These are phyloP conservation scores for Tritrichomonas foetus DNA, from an alignment of 208 protist species.

Conservation along the genomic window DNA sequence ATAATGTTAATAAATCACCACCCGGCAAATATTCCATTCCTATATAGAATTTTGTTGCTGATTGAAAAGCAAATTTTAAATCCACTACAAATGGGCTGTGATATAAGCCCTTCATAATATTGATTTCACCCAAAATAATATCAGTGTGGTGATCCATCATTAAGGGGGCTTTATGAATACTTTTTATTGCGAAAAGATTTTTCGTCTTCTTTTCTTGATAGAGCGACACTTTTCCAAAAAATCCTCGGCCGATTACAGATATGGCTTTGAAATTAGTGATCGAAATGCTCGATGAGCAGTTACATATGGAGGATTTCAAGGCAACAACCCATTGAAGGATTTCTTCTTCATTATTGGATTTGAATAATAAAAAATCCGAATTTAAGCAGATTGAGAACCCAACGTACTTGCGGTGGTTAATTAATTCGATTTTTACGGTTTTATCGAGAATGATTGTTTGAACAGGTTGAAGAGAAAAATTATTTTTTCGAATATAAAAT, in stretches of 20 bases:
- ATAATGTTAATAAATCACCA: neutral
- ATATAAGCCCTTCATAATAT: neutral
- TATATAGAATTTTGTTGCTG: neutral
- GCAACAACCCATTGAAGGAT: neutral
- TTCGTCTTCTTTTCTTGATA: neutral
- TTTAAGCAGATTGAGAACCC: no score
- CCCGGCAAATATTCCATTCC: neutral
- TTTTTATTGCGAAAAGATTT: neutral
- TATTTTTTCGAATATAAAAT: no score
- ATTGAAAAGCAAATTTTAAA: neutral
- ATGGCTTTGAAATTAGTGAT: neutral
- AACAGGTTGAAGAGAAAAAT: no score
- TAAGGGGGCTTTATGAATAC: neutral
- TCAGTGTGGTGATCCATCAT: neutral
- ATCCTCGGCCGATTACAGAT: neutral
- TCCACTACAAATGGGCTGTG: neutral
- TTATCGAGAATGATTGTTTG: no score
- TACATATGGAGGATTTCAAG: neutral
- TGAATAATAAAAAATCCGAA: neutral
- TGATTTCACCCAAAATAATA: neutral
- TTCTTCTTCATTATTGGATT: neutral
- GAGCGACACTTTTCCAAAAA: neutral
- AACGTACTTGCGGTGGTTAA: no score
- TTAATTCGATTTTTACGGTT: no score
- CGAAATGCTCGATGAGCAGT: neutral